Percentiles rank a stretch among this genome's conserved stretches.
These are phyloP conservation scores for Closterium sp. DNA, from an alignment of 139 green algal species.

Conservation along the genomic window DNA sequence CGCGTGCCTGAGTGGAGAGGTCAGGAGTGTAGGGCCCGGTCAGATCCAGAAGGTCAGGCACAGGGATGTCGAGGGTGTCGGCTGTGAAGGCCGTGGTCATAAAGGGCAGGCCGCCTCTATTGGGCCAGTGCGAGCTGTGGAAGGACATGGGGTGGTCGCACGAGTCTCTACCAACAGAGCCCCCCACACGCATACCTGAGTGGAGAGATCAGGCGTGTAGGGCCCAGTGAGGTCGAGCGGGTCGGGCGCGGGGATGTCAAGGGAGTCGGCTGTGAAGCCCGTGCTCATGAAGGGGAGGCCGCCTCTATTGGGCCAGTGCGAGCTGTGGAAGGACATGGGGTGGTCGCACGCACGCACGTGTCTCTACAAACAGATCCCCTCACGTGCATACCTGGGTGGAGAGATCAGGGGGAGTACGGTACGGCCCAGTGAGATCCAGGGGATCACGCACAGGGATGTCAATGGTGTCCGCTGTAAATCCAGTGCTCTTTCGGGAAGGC, in stretches of 20 bases:
- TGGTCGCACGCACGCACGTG: too few species aligned
- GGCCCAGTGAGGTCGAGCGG: background rate
- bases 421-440: too few species aligned
- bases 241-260: background rate
- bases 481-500: background rate
- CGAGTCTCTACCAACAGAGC: too few species aligned
- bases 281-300: constrained; percentile 13
- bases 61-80: constrained; percentile 17
- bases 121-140: background rate
- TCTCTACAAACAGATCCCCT: too few species aligned
- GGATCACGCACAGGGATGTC: too few species aligned
- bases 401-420: too few species aligned
- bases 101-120: constrained; percentile 14
- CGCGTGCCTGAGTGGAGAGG: constrained; percentile 3
- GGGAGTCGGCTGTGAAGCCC: background rate
- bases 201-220: background rate
- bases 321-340: too few species aligned
- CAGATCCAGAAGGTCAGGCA: constrained; percentile 18
- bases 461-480: too few species aligned
- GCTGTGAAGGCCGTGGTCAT: constrained; percentile 22
- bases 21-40: constrained; percentile 17
- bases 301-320: too few species aligned
- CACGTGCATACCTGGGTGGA: too few species aligned
- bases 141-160: too few species aligned
- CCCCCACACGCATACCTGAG: background rate